These are phyloP conservation scores for Raffaelea albimanens DNA, from an alignment of 2,329 filamentous ascomycete species.

Conservation along the genomic window DNA sequence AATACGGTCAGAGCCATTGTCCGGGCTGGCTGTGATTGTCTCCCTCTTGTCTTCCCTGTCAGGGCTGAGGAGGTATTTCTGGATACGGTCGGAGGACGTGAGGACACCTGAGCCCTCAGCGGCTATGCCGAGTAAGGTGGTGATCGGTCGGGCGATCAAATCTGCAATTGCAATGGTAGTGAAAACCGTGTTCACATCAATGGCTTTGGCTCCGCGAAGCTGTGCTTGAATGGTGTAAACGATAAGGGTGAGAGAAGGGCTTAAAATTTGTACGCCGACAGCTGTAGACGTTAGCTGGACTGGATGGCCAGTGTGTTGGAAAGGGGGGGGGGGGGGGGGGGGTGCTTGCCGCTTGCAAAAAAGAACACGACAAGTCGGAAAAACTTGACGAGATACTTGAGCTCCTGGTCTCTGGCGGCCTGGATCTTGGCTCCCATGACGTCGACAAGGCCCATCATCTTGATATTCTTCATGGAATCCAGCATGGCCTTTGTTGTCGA, in stretches of 20 bases:
- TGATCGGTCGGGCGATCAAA: slow-evolving; percentile 30
- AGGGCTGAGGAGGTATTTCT: slow-evolving; percentile 19
- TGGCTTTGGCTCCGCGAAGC: slow-evolving; percentile 1
- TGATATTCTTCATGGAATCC: slow-evolving; percentile 27
- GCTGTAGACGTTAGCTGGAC: too few relatives aligned
- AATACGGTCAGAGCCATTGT: too few relatives aligned
- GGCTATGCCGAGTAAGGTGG: slow-evolving; percentile 34
- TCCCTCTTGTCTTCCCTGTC: background rate
- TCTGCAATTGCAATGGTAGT: slow-evolving; percentile 27
- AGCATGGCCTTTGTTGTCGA: slow-evolving; percentile 24
- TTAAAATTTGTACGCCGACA: too few relatives aligned
- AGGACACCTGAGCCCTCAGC: slow-evolving; percentile 22
- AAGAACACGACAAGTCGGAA: too few relatives aligned
- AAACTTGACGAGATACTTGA: too few relatives aligned
- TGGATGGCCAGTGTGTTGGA: too few relatives aligned
- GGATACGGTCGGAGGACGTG: slow-evolving; percentile 27
- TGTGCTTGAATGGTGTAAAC: slow-evolving; percentile 19
- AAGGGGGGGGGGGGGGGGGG: too few relatives aligned
- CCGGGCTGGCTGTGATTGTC: too few relatives aligned
- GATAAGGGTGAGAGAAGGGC: slow-evolving; percentile 26
- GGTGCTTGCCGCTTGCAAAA: too few relatives aligned
- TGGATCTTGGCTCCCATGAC: too few relatives aligned
- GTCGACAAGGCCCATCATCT: slow-evolving; percentile 25
- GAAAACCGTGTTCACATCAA: slow-evolving; percentile 28
- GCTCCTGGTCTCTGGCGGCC: too few relatives aligned